Percentiles rank a stretch among this genome's conserved stretches.
phyloP scores from a whole-genome alignment of 371 early-diverging fungal species.

The Syncephalastrum sp. region DNA sequence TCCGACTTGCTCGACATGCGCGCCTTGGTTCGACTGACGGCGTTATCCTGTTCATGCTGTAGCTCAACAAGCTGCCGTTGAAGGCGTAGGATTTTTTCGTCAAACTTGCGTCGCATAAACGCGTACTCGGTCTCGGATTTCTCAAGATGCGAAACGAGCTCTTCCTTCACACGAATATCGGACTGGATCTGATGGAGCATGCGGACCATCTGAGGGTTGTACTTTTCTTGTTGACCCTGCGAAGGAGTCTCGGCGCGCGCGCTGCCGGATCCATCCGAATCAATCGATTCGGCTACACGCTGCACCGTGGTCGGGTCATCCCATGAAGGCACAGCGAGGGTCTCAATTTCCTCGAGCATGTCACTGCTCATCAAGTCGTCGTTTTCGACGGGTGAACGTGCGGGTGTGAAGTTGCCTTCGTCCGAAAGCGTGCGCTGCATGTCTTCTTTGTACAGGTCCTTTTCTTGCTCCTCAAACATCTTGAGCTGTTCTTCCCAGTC shows the following conservation, averaged over 20 bases:
- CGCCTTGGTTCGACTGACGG: constrained; percentile 46
- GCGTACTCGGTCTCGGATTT: constrained; percentile 55
- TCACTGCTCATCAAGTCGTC: constrained; percentile 16
- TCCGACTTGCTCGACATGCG: constrained; percentile 27
- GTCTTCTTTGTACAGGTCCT: constrained; percentile 23
- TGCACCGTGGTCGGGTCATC: constrained; percentile 19
- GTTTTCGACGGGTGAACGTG: constrained; percentile 34
- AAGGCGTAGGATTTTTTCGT: constrained; percentile 62
- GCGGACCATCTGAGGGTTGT: constrained; percentile 42
- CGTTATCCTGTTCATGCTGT: constrained; percentile 70
- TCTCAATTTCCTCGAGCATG: constrained; percentile 35
- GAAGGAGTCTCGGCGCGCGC: too few species aligned
- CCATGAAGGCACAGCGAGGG: constrained; percentile 43
- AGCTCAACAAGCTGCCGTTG: constrained; percentile 58
- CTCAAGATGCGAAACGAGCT: constrained; percentile 55
- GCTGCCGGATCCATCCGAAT: too few species aligned
- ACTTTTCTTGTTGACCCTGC: constrained; percentile 9
- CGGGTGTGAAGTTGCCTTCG: constrained; percentile 41
- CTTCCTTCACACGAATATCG: constrained; percentile 69
- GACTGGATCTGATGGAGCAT: constrained; percentile 70
- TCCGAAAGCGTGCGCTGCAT: constrained; percentile 30
- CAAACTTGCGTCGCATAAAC: constrained; percentile 68
- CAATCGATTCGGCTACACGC: too few species aligned
- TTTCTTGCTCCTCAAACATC: constrained; percentile 38
- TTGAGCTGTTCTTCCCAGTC: constrained; percentile 45